These are phyloP conservation scores for Cavenderia fasciculata DNA, from an alignment of 78 protist species.

Conservation along the genomic window DNA sequence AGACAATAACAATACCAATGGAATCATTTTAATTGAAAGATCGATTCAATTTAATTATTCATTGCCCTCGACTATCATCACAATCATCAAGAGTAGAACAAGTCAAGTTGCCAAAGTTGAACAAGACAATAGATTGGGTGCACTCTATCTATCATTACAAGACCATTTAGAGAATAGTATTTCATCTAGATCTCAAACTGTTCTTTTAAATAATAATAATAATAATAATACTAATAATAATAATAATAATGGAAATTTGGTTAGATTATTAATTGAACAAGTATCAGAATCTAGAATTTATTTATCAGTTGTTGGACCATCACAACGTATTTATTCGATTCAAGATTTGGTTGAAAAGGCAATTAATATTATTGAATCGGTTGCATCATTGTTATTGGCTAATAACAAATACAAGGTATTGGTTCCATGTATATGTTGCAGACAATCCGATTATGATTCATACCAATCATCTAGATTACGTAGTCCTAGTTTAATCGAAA, in stretches of 20 bases:
- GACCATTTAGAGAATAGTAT: too few relatives aligned
- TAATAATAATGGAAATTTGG: too few relatives aligned
- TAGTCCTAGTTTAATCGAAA: too few relatives aligned
- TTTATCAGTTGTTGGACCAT: background rate
- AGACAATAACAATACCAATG: too few relatives aligned
- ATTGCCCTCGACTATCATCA: background rate
- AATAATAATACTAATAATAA: too few relatives aligned
- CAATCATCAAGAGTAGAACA: background rate
- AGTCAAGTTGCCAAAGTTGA: background rate
- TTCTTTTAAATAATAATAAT: too few relatives aligned
- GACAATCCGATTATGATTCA: too few relatives aligned
- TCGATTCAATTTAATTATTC: background rate
- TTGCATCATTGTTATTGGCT: background rate
- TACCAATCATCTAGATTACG: too few relatives aligned
- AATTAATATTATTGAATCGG: background rate
- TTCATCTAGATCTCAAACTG: too few relatives aligned
- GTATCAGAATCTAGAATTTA: background rate
- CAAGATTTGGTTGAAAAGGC: conserved; percentile 1
- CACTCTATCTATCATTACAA: too few relatives aligned
- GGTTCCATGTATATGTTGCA: conserved; percentile 12
- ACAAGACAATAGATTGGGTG: too few relatives aligned
- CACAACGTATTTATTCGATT: background rate
- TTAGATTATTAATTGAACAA: conserved; percentile 9
- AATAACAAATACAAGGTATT: background rate
- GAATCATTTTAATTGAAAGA: too few relatives aligned